Base-by-base conservation (phyloP, 371 early-diverging fungal genomes). In the Mycotypha africana region DNA sequence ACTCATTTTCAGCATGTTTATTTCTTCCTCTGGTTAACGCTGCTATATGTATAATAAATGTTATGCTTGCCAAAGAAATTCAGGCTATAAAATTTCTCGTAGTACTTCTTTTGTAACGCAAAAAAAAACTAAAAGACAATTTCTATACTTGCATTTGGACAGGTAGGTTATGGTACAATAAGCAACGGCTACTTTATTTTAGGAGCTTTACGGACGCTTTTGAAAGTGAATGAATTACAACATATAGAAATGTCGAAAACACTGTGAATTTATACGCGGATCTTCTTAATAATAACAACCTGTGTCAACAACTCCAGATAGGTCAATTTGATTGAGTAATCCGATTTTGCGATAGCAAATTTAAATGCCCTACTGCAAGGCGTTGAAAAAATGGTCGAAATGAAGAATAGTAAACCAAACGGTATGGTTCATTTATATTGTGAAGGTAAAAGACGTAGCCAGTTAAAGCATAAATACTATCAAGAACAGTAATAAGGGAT, bases 111-210 rank as follows among this genome's bases (percentile, higher is more conserved):
- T n/a, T n/a, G n/a, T n/a, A n/a, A n/a, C n/a, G n/a, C n/a, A n/a
- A n/a, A n/a, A n/a, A n/a, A n/a, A n/a, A n/a, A n/a, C n/a, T n/a
- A n/a, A n/a, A n/a, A n/a, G n/a, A n/a, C n/a, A n/a, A n/a, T n/a
- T n/a, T n/a, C n/a, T n/a, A n/a, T n/a, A n/a, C n/a, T n/a, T n/a
- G n/a, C n/a, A n/a, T 62, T 28, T 16, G 68, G 8, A 69, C 64
- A n/a, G 69, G 73, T 9, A 69, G 73, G 73, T 19, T 28, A 22
- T 73, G 73, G 73, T 68, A 62, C 36, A 69, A 66, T 23, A 63
- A 67, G 40, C 32, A 70, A 73, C 47, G 30, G 44, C 20, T 30
- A 21, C 21, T 36, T 73, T 5, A 53, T 69, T 6, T 31, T 73
- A 11, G 74, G 74, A 3, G 74, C 74, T n/a, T 46, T 73, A 23